phyloP scores from a whole-genome alignment of 2,329 filamentous ascomycete species.

The Aschersonia sp. region DNA sequence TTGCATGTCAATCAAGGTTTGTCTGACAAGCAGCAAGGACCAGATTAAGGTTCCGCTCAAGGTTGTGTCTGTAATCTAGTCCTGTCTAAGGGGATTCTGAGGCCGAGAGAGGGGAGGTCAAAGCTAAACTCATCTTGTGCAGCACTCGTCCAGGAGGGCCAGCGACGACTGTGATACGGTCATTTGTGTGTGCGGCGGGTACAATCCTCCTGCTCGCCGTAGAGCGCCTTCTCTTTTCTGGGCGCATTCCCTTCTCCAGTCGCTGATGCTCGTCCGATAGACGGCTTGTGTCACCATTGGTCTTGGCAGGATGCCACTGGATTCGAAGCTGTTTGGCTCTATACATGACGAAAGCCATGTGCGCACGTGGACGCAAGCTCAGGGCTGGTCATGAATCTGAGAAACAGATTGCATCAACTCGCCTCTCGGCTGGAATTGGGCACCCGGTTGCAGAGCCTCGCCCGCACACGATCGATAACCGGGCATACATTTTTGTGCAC shows the following conservation, averaged over 20 bases:
- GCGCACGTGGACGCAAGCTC: too few species aligned
- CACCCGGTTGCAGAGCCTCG: too few species aligned
- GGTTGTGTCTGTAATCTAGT: slow-evolving; percentile 8
- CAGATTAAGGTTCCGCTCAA: slow-evolving; percentile 9
- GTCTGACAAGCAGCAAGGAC: slow-evolving; percentile 2
- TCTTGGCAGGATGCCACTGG: neutral
- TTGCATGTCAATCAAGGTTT: slow-evolving; percentile 1
- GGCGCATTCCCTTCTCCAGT: slow-evolving; percentile 1
- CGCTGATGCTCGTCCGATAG: neutral
- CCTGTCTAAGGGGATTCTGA: slow-evolving; percentile 4
- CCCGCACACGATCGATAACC: too few species aligned
- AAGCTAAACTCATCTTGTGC: neutral
- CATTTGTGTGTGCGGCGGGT: neutral
- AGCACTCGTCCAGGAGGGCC: neutral
- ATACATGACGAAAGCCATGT: too few species aligned
- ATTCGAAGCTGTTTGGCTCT: too few species aligned
- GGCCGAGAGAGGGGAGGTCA: neutral
- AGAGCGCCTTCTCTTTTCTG: neutral
- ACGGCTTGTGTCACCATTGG: neutral
- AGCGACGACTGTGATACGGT: neutral
- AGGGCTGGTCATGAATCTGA: too few species aligned
- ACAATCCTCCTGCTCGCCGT: neutral
- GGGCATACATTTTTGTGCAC: too few species aligned
- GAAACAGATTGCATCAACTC: too few species aligned
- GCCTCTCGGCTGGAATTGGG: too few species aligned